Evolutionary conservation across 257 asterid species (phyloP), one percentile per base, ranked within the genome.

Genomic region (Schizonepeta tenuifolia): DNA sequence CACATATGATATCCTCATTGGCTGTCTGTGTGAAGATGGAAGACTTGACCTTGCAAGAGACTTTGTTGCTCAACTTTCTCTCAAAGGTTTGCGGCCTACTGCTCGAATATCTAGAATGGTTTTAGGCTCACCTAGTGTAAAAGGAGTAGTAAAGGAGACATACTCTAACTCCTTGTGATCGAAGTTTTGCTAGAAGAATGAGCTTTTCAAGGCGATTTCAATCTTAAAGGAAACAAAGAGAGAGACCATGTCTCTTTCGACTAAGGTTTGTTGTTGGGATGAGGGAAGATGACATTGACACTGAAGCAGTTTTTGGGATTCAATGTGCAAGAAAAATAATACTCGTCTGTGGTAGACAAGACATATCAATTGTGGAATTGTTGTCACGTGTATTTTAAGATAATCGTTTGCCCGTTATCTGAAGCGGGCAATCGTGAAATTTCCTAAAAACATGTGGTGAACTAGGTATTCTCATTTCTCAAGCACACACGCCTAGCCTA

Each of bases 61-160:
- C 4, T 22, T 73, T 44, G 57, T 56, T 8, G 2, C n/a, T 17
- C 14, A 21, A 36, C 67, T 70, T 70, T 44, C 57, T 53, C 44
- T 63, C 33, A 61, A 31, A 60, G 70, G 77, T 49, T 63, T 73
- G 64, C 51, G n/a, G 24, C 77, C 54, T 5, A 36, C 41, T 51
- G 56, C n/a, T 49, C 24, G 14, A 9, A 62, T 17, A 22, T 63
- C 36, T 40, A 63, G 15, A 17, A 64, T 63, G 15, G 28, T 73
- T 24, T 49, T 49, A 9, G 53, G 55, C 21, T 54, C 35, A 2
- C 57, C 65, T 51, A 18, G 43, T 55, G 57, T 18, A 20, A 65
- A 74, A 38, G 50, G 49, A 35, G 10, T n/a, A 9, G 13, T 5
- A 1, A 10, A 38, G 54, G 55, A 21, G 69, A 38, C 56, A 13